Base-by-base conservation (phyloP, 2,329 filamentous ascomycete species). In the Fusarium sp. region DNA sequence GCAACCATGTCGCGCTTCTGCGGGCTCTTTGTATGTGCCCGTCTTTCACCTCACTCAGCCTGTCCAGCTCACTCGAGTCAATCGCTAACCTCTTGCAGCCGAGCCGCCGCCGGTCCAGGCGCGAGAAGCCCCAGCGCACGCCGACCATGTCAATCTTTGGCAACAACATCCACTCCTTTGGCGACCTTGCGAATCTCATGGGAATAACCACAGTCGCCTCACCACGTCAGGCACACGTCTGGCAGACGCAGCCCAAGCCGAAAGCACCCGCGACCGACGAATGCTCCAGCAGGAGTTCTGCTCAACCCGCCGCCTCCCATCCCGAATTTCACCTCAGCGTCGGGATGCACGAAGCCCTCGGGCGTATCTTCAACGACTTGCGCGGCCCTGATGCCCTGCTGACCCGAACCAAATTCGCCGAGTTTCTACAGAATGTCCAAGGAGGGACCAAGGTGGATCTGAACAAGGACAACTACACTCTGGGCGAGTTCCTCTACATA, bases 391-490 rank as follows among this genome's bases (percentile, higher is more conserved):
- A 79, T 2, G 31, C 58, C 1, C 33, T 63, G 6, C 67, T 82
- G 11, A 76, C 79, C 2, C 74, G 56, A 42, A 78, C 79, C 7
- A 78, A 78, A 31, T 83, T 89, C 58, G 72, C 76, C 29, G 71
- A 72, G 4, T 90, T 89, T 74, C 75, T 90, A n/a, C 77, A 79
- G 34, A 73, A 77, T 1, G 79, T 79, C 1, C 87, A 90, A 71
- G 82, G 82, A 31, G 84, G 87, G 59, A 53, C 65, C 11, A 64
- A 72, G 5, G 70, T 80, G 4, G 68, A 74, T 20, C 73, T 83
- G 11, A 72, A 78, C 14, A 78, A 81, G 42, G 80, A 84, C 4
- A 72, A 72, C 2, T 87, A 86, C 73, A 77, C 69, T 4, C 78
- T 82, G 14, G 80, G 82, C 42, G 81, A 86, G 34, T 89, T 89